Base-by-base conservation (phyloP, 1,284 basidiomycete genomes). In the Fomitiporia mediterranea region DNA sequence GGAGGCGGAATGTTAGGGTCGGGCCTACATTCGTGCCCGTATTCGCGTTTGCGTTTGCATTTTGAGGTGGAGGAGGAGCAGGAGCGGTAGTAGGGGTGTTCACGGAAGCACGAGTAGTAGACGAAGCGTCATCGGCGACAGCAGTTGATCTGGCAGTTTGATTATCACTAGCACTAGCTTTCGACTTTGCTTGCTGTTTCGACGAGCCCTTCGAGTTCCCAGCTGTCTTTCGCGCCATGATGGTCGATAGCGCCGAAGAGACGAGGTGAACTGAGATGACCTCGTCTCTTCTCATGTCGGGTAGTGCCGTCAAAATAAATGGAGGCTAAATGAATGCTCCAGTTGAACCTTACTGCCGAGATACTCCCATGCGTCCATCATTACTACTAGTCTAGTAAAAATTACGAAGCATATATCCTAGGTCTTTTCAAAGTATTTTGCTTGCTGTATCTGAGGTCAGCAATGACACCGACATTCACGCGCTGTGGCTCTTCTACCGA, bases 211-310 rank as follows among this genome's bases (percentile, higher is more conserved):
- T 50, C 8, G 52, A 34, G 9, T 42, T 37, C n/a, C 32, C 39
- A 5, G 17, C 42, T 19, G 23, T 23, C 30, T 55, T 55, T 35
- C 28, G 47, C 21, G 44, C 53, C 53, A 55, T 55, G 13, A 11
- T 39, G 8, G 43, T 48, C 27, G 51, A 21, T 51, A 9, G 11
- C 13, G 39, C n/a, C n/a, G 19, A 40, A 19, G 39, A 34, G 7
- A 15, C 4, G 39, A n/a, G 7, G 19, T 17, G n/a, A n/a, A n/a
- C n/a, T n/a, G n/a, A n/a, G n/a, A n/a, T 8, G 21, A 15, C 15
- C 39, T 19, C 9, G n/a, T 17, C 13, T n/a, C 9, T 43, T 43
- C n/a, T 43, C 40, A 21, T 5, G 5, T n/a, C 21, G n/a, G 17
- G 40, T 19, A 21, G 40, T 7, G 40, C 17, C n/a, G 5, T 21